These are phyloP conservation scores for Warburgia ugandensis DNA, from an alignment of 164 flowering plant species.

Conservation along the genomic window DNA sequence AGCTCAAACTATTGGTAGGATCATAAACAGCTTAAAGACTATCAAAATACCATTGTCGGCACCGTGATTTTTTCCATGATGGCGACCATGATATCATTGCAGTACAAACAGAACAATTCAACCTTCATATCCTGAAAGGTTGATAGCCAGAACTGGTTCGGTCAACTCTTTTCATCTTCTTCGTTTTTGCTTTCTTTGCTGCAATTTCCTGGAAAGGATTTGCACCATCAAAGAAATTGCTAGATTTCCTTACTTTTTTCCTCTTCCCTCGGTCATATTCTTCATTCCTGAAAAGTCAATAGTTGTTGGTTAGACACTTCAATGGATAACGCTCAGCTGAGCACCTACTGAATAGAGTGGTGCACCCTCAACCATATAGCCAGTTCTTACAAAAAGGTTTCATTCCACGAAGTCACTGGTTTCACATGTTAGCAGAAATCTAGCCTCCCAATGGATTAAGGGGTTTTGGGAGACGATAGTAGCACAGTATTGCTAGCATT, in stretches of 20 bases:
- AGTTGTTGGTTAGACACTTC: not conserved
- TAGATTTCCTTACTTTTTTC: conserved; percentile 51
- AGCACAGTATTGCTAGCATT: too few species aligned
- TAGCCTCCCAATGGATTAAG: not conserved
- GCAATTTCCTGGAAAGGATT: conserved; percentile 79
- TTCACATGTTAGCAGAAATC: not conserved
- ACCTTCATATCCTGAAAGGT: conserved; percentile 58
- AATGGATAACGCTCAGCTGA: not conserved
- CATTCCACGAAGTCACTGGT: not conserved
- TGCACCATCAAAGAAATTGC: conserved; percentile 37
- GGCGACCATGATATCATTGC: not conserved
- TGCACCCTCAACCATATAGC: too few species aligned
- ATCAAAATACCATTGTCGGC: too few species aligned
- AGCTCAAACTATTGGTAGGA: too few species aligned
- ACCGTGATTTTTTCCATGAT: not conserved
- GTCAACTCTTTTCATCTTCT: conserved; percentile 33
- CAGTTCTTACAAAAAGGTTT: not conserved
- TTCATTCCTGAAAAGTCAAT: conserved; percentile 54
- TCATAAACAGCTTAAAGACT: too few species aligned
- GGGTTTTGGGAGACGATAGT: too few species aligned
- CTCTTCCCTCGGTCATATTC: conserved; percentile 84
- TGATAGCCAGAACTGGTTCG: conserved; percentile 32
- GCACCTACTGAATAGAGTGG: not conserved
- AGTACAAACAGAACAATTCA: not conserved
- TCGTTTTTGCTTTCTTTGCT: conserved; percentile 27